Base-by-base conservation (phyloP, 202 grass and related monocot species). In the Cymbopogon flexuosus region DNA sequence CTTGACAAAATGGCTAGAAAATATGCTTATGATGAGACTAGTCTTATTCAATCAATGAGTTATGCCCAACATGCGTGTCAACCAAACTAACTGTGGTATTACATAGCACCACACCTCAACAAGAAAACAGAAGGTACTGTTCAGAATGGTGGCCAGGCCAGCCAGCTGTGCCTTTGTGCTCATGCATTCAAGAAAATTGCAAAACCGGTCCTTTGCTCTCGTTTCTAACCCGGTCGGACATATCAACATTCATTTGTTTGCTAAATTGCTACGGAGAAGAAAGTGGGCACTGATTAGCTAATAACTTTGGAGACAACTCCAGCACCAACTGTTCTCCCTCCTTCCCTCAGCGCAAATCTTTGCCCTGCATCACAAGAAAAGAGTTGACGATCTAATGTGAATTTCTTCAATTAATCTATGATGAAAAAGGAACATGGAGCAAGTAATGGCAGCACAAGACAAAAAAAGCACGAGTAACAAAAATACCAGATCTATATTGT, bases 291-390 rank as follows among this genome's bases (percentile, higher is more conserved):
- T 79, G 37, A 77, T 89, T 70, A 89, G 61, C 88, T 91, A 27
- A 91, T 72, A 56, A 89, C 88, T 87, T 97, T 91, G 65, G 93
- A 85, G 49, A 97, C 88, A 22, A 97, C 90, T 76, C 93, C 93
- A 0, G 90, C 93, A 43, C 93, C 93, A 13, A 97, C 93, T 7
- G 93, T 97, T 60, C 90, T 93, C 18, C 90, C 93, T 78, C 90
- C 90, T 91, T 97, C 93, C 88, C 88, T 87, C 29, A 97, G 41
- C 4, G 88, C 90, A 72, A 97, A 97, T 89, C 93, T 97, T 93
- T 93, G 93, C 7, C 93, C 93, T 97, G 84, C 66, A 58, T 39
- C 52, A 47, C n/a, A 21, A 7, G 15, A 29, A 42, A 54, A 56
- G 13, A 74, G 51, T 12, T 6, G 15, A 34, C 14, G 9, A 34